Conservation (phyloP, 495 filamentous ascomycete species). For the Cercophora samala region DNA sequence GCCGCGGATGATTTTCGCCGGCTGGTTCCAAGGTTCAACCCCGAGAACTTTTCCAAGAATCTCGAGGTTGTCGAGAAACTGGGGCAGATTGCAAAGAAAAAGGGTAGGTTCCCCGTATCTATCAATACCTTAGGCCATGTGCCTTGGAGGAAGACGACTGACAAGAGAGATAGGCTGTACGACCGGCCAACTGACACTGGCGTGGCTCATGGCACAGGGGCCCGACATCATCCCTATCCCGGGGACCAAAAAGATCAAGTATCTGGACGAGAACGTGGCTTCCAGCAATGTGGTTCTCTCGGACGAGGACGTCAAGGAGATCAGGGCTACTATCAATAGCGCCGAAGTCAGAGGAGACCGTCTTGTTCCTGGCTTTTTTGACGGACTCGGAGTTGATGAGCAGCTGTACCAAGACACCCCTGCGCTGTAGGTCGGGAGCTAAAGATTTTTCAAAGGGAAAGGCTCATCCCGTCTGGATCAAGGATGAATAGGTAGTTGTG, state of each 20-base stretch:
- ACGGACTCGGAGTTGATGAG: background rate
- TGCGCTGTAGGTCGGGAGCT: background rate
- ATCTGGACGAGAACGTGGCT: slow-evolving; percentile 56
- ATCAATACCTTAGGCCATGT: too few species aligned
- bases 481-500: too few species aligned
- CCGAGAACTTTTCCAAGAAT: slow-evolving; percentile 68
- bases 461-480: too few species aligned
- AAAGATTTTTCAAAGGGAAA: too few species aligned
- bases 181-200: slow-evolving; percentile 55
- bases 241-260: slow-evolving; percentile 53
- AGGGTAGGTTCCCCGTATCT: background rate
- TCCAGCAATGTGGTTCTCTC: slow-evolving; percentile 46
- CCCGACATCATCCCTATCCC: slow-evolving; percentile 57
- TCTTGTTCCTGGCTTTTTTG: background rate
- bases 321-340: slow-evolving; percentile 22
- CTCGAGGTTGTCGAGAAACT: slow-evolving; percentile 65
- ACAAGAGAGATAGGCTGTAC: slow-evolving; percentile 40
- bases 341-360: background rate
- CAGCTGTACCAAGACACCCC: background rate
- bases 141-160: background rate
- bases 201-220: slow-evolving; percentile 53
- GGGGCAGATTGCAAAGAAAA: slow-evolving; percentile 56
- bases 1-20: slow-evolving; percentile 48
- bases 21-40: slow-evolving; percentile 59
- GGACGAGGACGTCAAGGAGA: slow-evolving; percentile 47